Evolutionary conservation across 139 green algal genomes (phyloP), one percentile per base, ranked within the genome.

Genomic region (Auxenochlorella pyrenoidosa): DNA sequence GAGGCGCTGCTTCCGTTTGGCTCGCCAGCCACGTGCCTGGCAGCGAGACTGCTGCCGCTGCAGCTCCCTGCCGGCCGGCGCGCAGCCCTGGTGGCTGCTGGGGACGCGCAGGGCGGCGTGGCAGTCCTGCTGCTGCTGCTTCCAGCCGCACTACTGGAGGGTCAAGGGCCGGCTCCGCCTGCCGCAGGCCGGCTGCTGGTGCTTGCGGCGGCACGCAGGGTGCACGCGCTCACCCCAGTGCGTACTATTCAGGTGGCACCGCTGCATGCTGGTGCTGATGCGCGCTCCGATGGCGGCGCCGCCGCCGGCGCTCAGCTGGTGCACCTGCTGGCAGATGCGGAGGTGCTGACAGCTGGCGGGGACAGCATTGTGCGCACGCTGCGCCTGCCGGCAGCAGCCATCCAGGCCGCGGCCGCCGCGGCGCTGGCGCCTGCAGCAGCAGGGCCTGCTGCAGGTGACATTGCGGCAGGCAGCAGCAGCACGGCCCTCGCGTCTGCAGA

Each of bases 121-220:
- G 72, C 80, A 0, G 40, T 65, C 13, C 80, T 85, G 63, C 41
- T 85, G 60, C 63, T 85, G 63, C 28, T 77, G 58, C 59, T 73
- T 38, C 47, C 58, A 16, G 15, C n/a, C 1, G 26, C 32, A 26
- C 0, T 32, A 15, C 51, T 44, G 59, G 28, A 5, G 79, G 22
- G 19, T 38, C 76, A n/a, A 10, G 30, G 21, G 28, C 82, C 82
- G 38, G 66, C n/a, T 13, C 1, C 40, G 28, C 28, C 38, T 19
- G 40, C 40, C 4, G 22, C 28, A 40, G 44, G 24, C 40, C 73
- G 38, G 36, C 73, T 88, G 40, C 28, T 78, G 43, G 34, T 68
- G 84, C 84, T 88, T 41, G 84, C 75, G n/a, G 75, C 84, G 32
- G 59, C 84, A 21, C 51, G 58, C 40, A 32, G 44, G 21, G 40